A percentile compares a stretch with the other conserved stretches of the same genome.
Evolutionary conservation across 306 rosid species (phyloP).

Genomic region (Trichosanthes cucumerina): DNA sequence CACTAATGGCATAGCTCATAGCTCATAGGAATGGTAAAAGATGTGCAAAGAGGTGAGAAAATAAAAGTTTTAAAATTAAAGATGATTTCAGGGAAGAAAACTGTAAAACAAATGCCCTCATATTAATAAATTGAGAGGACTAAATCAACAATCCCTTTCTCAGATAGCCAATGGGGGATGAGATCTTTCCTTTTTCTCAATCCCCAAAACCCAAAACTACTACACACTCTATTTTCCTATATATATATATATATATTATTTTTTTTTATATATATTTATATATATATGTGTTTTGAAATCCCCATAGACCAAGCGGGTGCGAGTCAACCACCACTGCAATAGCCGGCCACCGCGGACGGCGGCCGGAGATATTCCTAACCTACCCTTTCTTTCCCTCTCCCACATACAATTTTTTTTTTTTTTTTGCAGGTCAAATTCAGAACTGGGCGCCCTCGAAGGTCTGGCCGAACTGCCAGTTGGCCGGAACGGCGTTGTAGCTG

Average conservation of each 20-base stretch:
- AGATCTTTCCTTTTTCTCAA: not conserved
- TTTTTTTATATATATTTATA: not conserved
- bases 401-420: not conserved
- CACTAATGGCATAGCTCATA: not conserved
- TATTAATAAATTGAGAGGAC: not conserved
- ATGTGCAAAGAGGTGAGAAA: not conserved
- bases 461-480: slow-evolving; percentile 79
- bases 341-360: not conserved
- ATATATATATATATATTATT: not conserved
- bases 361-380: slow-evolving; percentile 8
- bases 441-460: slow-evolving; percentile 67
- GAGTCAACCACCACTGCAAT: slow-evolving; percentile 17
- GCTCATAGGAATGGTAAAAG: not conserved
- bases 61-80: not conserved
- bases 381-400: not conserved
- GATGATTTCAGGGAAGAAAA: not conserved
- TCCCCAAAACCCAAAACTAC: not conserved
- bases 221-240: slow-evolving; percentile 1
- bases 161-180: not conserved
- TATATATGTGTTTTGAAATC: not conserved
- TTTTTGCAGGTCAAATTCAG: too few relatives aligned
- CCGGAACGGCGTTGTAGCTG: slow-evolving; percentile 42
- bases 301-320: slow-evolving; percentile 16
- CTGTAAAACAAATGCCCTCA: not conserved
- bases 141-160: not conserved